These are phyloP conservation scores for Bryum argenteum DNA, from an alignment of 225 moss, liverwort and hornwort genomes.

Conservation along the genomic window DNA sequence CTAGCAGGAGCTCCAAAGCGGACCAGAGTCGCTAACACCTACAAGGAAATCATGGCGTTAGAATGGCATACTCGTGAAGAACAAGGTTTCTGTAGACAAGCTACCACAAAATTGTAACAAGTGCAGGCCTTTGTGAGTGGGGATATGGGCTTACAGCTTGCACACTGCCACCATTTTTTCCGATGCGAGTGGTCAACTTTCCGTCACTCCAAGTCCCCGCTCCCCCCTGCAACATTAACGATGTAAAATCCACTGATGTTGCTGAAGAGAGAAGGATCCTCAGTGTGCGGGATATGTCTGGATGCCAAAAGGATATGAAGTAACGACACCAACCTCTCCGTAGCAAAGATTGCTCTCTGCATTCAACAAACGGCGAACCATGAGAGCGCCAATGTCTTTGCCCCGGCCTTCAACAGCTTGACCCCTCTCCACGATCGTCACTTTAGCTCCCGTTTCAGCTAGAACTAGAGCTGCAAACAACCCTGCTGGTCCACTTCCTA, in stretches of 20 bases:
- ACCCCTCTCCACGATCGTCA: conserved; percentile 87
- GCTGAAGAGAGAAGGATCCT: no score
- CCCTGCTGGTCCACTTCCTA: conserved; percentile 98
- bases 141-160: conserved; percentile 75
- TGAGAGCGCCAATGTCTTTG: conserved; percentile 88
- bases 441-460: conserved; percentile 79
- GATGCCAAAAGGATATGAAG: background rate
- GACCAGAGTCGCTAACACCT: conserved; percentile 93
- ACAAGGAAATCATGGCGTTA: conserved; percentile 19
- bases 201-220: conserved; percentile 99
- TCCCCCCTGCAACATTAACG: conserved; percentile 67
- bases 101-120: conserved; percentile 11
- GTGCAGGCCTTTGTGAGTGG: conserved; percentile 15
- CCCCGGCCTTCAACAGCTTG: conserved; percentile 92
- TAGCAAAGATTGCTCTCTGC: conserved; percentile 93
- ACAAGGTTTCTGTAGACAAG: background rate
- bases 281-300: background rate
- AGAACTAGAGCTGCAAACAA: conserved; percentile 86
- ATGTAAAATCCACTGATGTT: background rate
- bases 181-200: conserved; percentile 94
- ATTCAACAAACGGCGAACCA: conserved; percentile 79
- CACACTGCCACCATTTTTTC: conserved; percentile 95
- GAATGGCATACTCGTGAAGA: conserved; percentile 4
- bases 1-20: conserved; percentile 88
- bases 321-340: conserved; percentile 72